Evolutionary conservation across 2,329 filamentous ascomycete genomes (phyloP).

Genomic region (Fusarium sarcochroum): DNA sequence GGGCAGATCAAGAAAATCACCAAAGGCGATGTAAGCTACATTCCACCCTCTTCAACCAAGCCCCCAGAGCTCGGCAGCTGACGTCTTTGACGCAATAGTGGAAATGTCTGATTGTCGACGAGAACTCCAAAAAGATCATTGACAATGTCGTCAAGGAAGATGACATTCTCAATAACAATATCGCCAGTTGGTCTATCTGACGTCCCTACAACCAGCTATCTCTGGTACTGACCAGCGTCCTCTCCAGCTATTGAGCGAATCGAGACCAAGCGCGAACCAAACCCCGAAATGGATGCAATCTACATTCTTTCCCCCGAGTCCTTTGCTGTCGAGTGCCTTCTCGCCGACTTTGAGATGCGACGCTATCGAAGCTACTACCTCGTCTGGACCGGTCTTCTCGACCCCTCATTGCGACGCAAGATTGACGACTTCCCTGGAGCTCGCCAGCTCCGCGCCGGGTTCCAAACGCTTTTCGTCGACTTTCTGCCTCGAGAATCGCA

Average conservation of each 20-base stretch:
- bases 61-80: slow-evolving; percentile 10
- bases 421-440: slow-evolving; percentile 80
- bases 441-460: slow-evolving; percentile 82
- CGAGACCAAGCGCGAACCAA: slow-evolving; percentile 85
- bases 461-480: slow-evolving; percentile 87
- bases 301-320: slow-evolving; percentile 90
- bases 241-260: slow-evolving; percentile 89
- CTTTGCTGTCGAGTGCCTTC: slow-evolving; percentile 92
- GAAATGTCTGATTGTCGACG: slow-evolving; percentile 96
- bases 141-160: slow-evolving; percentile 95
- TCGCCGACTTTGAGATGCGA: slow-evolving; percentile 89
- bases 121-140: slow-evolving; percentile 84
- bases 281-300: slow-evolving; percentile 93
- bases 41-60: background rate
- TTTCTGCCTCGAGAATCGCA: slow-evolving; percentile 93
- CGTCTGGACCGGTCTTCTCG: slow-evolving; percentile 86
- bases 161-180: slow-evolving; percentile 96
- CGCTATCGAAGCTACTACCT: slow-evolving; percentile 85
- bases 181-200: slow-evolving; percentile 79
- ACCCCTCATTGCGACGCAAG: slow-evolving; percentile 77
- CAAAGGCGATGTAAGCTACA: slow-evolving; percentile 78
- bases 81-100: slow-evolving; percentile 70
- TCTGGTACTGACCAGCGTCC: slow-evolving; percentile 34
- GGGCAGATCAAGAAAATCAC: slow-evolving; percentile 79
- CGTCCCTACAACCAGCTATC: slow-evolving; percentile 19